Percentiles rank a stretch among this genome's conserved stretches.
phyloP scores from a whole-genome alignment of 148 eudicot genomes.

The Rhododendron williamsianum region DNA sequence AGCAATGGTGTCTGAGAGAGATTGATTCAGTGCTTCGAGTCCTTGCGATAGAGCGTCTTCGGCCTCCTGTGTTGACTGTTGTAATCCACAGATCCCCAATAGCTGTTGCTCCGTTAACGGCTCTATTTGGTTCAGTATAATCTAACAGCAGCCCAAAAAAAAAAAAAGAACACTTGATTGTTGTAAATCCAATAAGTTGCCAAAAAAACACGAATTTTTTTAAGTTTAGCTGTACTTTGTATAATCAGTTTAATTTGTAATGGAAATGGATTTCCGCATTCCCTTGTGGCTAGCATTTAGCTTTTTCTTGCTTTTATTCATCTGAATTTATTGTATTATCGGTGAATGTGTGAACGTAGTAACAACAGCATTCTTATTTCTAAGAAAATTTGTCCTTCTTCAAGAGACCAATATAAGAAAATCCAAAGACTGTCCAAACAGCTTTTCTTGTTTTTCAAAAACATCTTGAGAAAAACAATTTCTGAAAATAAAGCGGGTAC shows the following conservation, averaged over 20 bases:
- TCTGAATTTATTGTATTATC: not conserved
- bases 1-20: conserved; percentile 57
- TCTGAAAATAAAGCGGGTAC: not conserved
- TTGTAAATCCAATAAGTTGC: not conserved
- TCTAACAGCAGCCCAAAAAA: conserved; percentile 21
- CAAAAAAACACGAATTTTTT: not conserved
- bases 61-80: conserved; percentile 72
- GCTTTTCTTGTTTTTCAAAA: not conserved
- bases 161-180: not conserved
- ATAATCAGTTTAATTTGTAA: no score
- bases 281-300: no score
- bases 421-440: not conserved
- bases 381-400: not conserved
- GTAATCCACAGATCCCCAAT: conserved; percentile 62
- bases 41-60: conserved; percentile 85
- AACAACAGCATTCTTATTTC: not conserved
- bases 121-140: conserved; percentile 68
- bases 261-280: no score
- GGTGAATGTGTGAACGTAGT: no score
- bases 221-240: not conserved
- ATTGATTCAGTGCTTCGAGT: conserved; percentile 60
- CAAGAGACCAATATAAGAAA: not conserved
- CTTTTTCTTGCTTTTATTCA: not conserved
- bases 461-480: not conserved
- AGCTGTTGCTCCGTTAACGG: conserved; percentile 85